Evolutionary conservation across 202 grass and related monocot genomes (phyloP).

Genomic region (Panicum virgatum): DNA sequence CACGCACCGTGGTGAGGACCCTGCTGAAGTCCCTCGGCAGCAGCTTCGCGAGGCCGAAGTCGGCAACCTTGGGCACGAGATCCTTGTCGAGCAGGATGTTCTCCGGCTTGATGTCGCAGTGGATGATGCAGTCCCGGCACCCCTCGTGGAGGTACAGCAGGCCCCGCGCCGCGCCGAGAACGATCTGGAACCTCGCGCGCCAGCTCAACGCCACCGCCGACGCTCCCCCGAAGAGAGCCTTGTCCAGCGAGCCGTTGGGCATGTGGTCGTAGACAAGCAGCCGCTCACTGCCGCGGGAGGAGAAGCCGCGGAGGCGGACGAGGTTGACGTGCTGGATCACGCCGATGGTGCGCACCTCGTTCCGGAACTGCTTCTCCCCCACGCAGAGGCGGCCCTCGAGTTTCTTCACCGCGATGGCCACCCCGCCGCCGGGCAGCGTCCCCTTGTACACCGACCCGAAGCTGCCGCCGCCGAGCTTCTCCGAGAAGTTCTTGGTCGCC

Average conservation of each 20-base stretch:
- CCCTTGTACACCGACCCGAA: slow-evolving; percentile 54
- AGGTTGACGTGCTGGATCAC: slow-evolving; percentile 53
- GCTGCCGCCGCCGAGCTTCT: slow-evolving; percentile 46
- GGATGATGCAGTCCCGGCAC: slow-evolving; percentile 65
- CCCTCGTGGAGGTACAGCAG: slow-evolving; percentile 42
- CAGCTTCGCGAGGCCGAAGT: slow-evolving; percentile 51
- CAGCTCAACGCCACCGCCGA: slow-evolving; percentile 46
- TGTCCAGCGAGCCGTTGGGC: slow-evolving; percentile 49
- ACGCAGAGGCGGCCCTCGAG: slow-evolving; percentile 30
- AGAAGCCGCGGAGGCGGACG: slow-evolving; percentile 54
- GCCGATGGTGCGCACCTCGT: slow-evolving; percentile 59
- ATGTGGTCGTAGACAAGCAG: slow-evolving; percentile 60
- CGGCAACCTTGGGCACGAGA: slow-evolving; percentile 39
- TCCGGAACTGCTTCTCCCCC: slow-evolving; percentile 52
- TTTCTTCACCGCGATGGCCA: slow-evolving; percentile 42
- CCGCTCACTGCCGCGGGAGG: slow-evolving; percentile 29
- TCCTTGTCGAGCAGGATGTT: slow-evolving; percentile 54
- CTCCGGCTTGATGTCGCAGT: slow-evolving; percentile 82
- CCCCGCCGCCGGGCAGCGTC: neutral
- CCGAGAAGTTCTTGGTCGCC: slow-evolving; percentile 52
- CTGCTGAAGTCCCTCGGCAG: slow-evolving; percentile 43
- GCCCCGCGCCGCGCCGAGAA: slow-evolving; percentile 42
- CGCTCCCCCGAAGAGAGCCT: slow-evolving; percentile 28
- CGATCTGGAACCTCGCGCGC: slow-evolving; percentile 42
- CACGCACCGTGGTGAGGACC: slow-evolving; percentile 51